Evolutionary conservation across 1,139 yeast species (phyloP).

Genomic region (Casaregolazyma lundiana): DNA sequence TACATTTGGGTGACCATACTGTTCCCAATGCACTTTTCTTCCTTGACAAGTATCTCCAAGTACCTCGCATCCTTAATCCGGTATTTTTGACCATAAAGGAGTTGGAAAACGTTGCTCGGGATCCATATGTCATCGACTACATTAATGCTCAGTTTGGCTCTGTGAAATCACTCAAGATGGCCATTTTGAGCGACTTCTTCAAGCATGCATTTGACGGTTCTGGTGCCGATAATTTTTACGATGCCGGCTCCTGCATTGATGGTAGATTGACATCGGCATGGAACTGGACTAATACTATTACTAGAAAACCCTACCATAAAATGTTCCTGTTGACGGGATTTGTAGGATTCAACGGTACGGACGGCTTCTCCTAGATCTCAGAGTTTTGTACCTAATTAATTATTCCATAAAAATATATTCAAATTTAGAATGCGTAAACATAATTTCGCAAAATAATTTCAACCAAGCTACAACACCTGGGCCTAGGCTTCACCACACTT

Average conservation of each 20-base stretch:
- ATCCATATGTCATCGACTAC: conserved; percentile 46
- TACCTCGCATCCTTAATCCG: conserved; percentile 67
- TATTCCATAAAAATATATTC: not conserved
- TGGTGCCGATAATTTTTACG: conserved; percentile 73
- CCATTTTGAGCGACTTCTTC: conserved; percentile 61
- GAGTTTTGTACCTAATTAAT: not conserved
- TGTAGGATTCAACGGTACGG: conserved; percentile 68
- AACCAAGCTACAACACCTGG: conserved; percentile 4
- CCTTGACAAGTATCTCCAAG: conserved; percentile 69
- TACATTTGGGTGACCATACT: conserved; percentile 72
- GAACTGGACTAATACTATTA: conserved; percentile 69
- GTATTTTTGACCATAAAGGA: conserved; percentile 52
- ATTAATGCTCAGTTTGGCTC: conserved; percentile 53
- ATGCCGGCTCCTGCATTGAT: conserved; percentile 77
- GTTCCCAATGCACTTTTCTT: conserved; percentile 75
- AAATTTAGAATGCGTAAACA: too few species aligned
- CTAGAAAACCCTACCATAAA: conserved; percentile 59
- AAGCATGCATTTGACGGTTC: conserved; percentile 72
- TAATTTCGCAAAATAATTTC: not conserved
- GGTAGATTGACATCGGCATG: conserved; percentile 74
- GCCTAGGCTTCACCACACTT: conserved; percentile 14
- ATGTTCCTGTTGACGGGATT: conserved; percentile 64
- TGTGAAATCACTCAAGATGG: conserved; percentile 45
- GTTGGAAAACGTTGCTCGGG: conserved; percentile 47
- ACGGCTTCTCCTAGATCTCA: conserved; percentile 39